phyloP scores from a whole-genome alignment of 2,329 filamentous ascomycete species.

The Penicillium nordicum region DNA sequence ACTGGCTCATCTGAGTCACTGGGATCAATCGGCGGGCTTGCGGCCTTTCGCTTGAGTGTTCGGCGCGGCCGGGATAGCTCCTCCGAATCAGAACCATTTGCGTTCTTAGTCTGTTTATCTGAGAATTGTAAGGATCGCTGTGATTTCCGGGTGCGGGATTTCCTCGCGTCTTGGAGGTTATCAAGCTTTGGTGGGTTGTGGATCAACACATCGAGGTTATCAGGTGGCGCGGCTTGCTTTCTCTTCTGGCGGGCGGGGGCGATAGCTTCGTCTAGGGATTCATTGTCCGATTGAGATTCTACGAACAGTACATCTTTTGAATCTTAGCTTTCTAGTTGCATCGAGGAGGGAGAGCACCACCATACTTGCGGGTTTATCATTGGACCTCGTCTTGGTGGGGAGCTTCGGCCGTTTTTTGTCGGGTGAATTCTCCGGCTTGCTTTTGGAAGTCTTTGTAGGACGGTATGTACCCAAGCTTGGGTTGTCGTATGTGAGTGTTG shows the following conservation, averaged over 20 bases:
- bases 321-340: neutral
- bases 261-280: constrained; percentile 14
- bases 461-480: constrained; percentile 22
- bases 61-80: constrained; percentile 20
- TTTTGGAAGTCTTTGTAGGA: constrained; percentile 2
- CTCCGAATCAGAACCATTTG: constrained; percentile 12
- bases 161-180: neutral
- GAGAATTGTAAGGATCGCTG: neutral
- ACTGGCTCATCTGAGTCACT: constrained; percentile 27
- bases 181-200: neutral
- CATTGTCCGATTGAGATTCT: neutral
- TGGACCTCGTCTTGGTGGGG: neutral
- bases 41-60: constrained; percentile 30
- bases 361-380: neutral
- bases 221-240: constrained; percentile 2
- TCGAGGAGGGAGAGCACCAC: neutral
- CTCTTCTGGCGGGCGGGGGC: constrained; percentile 6
- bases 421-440: neutral
- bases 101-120: neutral
- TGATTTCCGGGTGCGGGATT: neutral
- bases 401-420: neutral
- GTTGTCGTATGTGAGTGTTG: constrained; percentile 35
- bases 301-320: neutral
- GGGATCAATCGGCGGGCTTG: constrained; percentile 25
- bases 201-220: neutral